phyloP scores from a whole-genome alignment of 1,284 basidiomycete genomes.

The Microbotryum violaceum region DNA sequence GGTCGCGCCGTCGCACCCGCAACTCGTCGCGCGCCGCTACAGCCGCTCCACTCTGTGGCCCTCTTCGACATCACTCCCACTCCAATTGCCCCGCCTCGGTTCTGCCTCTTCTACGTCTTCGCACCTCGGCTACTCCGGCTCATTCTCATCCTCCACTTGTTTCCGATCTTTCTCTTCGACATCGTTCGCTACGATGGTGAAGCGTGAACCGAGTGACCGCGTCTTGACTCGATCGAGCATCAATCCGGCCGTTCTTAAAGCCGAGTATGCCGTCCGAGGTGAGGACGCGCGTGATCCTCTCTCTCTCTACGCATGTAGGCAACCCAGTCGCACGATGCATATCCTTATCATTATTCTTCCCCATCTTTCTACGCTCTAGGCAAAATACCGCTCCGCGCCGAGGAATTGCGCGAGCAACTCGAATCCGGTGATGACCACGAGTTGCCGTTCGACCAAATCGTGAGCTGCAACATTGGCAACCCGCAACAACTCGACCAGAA shows the following conservation, averaged over 20 bases:
- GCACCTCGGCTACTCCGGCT: not conserved
- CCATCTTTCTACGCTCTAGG: too few relatives aligned
- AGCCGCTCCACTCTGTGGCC: not conserved
- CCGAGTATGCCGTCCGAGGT: conserved; percentile 94
- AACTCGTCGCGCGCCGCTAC: not conserved
- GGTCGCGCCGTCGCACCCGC: too few relatives aligned
- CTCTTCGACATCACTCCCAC: not conserved
- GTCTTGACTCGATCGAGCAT: conserved; percentile 39
- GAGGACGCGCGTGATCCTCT: not conserved
- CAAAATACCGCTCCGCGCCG: conserved; percentile 89
- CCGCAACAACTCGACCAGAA: conserved; percentile 94
- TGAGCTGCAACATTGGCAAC: conserved; percentile 96
- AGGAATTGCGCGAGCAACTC: conserved; percentile 66
- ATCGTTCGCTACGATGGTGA: not conserved
- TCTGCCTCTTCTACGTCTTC: not conserved
- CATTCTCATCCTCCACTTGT: not conserved
- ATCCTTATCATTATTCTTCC: too few relatives aligned
- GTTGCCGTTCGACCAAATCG: conserved; percentile 80
- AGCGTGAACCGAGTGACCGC: conserved; percentile 17
- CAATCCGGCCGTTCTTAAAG: conserved; percentile 78
- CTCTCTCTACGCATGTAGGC: too few relatives aligned
- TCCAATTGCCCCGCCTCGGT: not conserved
- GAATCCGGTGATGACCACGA: conserved; percentile 47
- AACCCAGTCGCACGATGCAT: too few relatives aligned
- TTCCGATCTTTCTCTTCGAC: not conserved